phyloP scores from a whole-genome alignment of 805 yeast species.

The Wickerhamomyces rabaulensis region DNA sequence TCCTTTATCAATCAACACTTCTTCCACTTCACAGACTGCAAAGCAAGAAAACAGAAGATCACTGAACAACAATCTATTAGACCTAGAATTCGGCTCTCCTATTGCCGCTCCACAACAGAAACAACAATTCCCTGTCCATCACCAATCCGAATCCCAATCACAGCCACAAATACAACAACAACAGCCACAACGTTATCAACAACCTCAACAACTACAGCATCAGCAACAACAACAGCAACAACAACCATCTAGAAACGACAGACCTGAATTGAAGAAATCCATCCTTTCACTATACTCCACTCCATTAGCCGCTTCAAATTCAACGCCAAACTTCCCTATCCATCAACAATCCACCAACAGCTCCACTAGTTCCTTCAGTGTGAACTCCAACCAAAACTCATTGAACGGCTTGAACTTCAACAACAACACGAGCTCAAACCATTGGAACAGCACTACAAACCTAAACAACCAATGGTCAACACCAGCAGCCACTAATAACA shows the following conservation, averaged over 20 bases:
- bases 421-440: conserved; percentile 5
- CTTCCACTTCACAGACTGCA: conserved; percentile 7
- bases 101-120: conserved; percentile 13
- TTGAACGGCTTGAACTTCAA: conserved; percentile 12
- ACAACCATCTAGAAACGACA: conserved; percentile 19
- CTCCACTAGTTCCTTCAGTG: conserved; percentile 4
- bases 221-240: conserved; percentile 7
- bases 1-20: neutral
- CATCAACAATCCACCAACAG: conserved; percentile 7
- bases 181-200: conserved; percentile 9
- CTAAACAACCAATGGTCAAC: conserved; percentile 2
- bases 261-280: conserved; percentile 90
- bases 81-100: conserved; percentile 27
- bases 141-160: conserved; percentile 4
- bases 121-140: conserved; percentile 3
- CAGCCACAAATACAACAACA: conserved; percentile 9
- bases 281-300: conserved; percentile 83
- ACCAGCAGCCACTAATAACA: neutral
- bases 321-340: conserved; percentile 19
- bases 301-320: conserved; percentile 27
- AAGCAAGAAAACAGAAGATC: conserved; percentile 14
- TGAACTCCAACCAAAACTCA: conserved; percentile 5
- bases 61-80: conserved; percentile 19
- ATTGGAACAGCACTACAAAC: conserved; percentile 6
- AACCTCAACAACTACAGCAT: conserved; percentile 3